Evolutionary conservation across 768 basidiomycete species (phyloP).

Genomic region (Calvatia gigantea): DNA sequence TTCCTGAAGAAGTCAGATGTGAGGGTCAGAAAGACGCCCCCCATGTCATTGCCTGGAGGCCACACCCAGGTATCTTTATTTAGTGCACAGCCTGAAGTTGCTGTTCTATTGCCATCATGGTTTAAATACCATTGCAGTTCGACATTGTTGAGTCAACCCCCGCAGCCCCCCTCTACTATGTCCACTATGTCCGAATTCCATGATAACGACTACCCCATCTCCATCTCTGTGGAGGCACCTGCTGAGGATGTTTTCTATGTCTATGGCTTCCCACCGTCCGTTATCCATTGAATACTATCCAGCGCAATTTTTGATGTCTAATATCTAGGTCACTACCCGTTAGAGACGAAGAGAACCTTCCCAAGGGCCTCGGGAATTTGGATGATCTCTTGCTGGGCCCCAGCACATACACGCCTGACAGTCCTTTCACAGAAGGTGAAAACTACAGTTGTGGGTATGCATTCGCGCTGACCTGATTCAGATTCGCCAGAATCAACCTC

Average conservation of each 20-base stretch:
- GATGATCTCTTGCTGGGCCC: neutral
- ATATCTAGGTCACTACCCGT: neutral
- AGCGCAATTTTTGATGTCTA: neutral
- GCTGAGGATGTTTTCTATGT: neutral
- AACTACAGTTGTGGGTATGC: neutral
- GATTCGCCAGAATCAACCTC: neutral
- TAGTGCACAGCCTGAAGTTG: neutral
- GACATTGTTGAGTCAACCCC: neutral
- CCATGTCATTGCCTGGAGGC: neutral
- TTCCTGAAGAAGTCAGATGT: too few species aligned
- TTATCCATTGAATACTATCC: neutral
- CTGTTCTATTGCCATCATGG: neutral
- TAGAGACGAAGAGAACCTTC: neutral
- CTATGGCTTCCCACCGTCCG: neutral
- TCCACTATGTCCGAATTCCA: neutral
- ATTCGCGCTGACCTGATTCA: neutral
- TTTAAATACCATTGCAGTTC: slow-evolving; percentile 1
- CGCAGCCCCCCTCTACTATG: neutral
- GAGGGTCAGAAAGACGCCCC: neutral
- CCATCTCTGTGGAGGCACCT: slow-evolving; percentile 3
- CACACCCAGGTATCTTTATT: neutral
- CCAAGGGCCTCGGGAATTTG: neutral
- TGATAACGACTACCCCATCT: neutral
- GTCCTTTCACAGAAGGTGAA: neutral
- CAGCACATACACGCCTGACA: neutral